Percentiles rank a stretch among this genome's conserved stretches.
Evolutionary conservation across 306 rosid species (phyloP).

Genomic region (Vigna radiata): DNA sequence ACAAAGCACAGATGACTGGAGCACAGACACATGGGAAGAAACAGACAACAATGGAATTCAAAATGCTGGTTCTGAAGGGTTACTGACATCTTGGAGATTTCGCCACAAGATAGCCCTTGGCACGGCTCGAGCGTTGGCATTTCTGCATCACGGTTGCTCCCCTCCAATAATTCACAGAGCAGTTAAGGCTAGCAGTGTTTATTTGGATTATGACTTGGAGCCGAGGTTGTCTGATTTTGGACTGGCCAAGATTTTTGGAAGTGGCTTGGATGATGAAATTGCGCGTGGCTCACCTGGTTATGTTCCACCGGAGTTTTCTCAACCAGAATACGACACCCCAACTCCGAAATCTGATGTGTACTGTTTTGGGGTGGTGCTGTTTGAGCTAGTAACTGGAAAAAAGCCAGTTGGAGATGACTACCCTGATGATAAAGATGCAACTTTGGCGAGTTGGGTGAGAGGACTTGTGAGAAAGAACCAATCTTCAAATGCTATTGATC

Average conservation of each 20-base stretch:
- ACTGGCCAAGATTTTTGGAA: slow-evolving; percentile 84
- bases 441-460: slow-evolving; percentile 90
- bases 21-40: slow-evolving; percentile 96
- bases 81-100: slow-evolving; percentile 83
- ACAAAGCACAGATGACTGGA: slow-evolving; percentile 92
- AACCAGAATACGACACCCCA: slow-evolving; percentile 65
- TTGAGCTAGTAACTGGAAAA: slow-evolving; percentile 87
- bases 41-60: slow-evolving; percentile 67
- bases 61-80: slow-evolving; percentile 82
- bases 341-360: slow-evolving; percentile 93
- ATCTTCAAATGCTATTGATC: slow-evolving; percentile 76
- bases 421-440: slow-evolving; percentile 75
- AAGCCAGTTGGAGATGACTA: slow-evolving; percentile 90
- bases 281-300: slow-evolving; percentile 80
- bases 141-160: slow-evolving; percentile 97
- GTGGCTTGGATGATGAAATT: slow-evolving; percentile 84
- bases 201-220: slow-evolving; percentile 86
- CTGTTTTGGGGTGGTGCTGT: slow-evolving; percentile 89
- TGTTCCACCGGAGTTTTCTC: slow-evolving; percentile 83
- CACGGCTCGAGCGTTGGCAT: slow-evolving; percentile 90
- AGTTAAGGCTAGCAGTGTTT: slow-evolving; percentile 92
- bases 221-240: slow-evolving; percentile 97
- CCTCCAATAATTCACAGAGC: slow-evolving; percentile 95
- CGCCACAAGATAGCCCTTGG: slow-evolving; percentile 97
- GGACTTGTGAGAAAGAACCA: slow-evolving; percentile 77